Base-by-base conservation (phyloP, 2,329 filamentous ascomycete species). In the Hypocrella siamensis region DNA sequence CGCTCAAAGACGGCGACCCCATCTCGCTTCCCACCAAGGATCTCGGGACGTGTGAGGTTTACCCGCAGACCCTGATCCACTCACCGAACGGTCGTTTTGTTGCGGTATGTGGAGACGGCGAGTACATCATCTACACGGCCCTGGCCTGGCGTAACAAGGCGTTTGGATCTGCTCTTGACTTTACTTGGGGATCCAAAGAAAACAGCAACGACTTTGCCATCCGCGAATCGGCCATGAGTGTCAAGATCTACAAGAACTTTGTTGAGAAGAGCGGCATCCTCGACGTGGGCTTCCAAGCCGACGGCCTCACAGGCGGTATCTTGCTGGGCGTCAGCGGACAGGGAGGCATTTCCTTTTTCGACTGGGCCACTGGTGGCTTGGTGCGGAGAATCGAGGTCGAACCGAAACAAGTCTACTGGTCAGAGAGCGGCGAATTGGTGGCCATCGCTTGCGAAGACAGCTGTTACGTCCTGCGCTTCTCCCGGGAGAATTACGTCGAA, bases 191-290 rank as follows among this genome's bases (percentile, higher is more conserved):
- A 0, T 83, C 82, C 28, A 94, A 93, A 58, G 88, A 94, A 36
- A 93, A 94, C 58, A 93, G 84, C 61, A 96, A 94, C 54, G 90
- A 98, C 54, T 96, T 93, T 50, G 90, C 90, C 25, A 96, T 98
- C 45, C 79, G 90, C 22, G 90, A 98, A 58, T 94, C 86, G 4
- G 61, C 80, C 18, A 93, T 88, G 30, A 93, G 81, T 47, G 85
- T 98, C 47, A 94, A 94, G 65, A 75, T 96, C 22, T 96, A 90
- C 68, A 88, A 90, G 58, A 96, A 96, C 58, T 96, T 98, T 61
- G 79, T 86, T 43, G 90, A 96, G 55, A 88, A 92, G 59, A 61
- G 68, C 18, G 83, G 82, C 35, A 84, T 85, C 8, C 65, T 98
- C 19, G 88, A 98, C 51, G 84, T 96, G 33, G 86, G 86, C 9